phyloP scores from a whole-genome alignment of 352 stramenopile species.

The Aphanomyces euteiches region DNA sequence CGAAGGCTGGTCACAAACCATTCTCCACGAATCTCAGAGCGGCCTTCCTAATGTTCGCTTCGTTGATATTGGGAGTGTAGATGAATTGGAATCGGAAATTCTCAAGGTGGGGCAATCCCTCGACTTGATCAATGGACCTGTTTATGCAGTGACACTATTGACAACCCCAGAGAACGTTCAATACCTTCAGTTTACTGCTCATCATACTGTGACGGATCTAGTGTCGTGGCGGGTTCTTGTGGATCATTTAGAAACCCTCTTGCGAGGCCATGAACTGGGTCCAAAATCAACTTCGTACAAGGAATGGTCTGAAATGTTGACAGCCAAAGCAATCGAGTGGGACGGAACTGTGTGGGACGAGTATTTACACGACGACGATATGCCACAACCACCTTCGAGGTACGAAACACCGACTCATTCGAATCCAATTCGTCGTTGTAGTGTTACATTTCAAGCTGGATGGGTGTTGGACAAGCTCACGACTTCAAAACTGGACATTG shows the following conservation, averaged over 20 bases:
- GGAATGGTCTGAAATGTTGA: constrained; percentile 9
- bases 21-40: neutral
- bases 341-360: neutral
- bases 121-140: neutral
- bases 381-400: neutral
- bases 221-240: neutral
- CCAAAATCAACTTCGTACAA: constrained; percentile 6
- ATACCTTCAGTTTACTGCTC: neutral
- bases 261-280: neutral
- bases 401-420: neutral
- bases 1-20: neutral
- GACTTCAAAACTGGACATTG: neutral
- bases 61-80: neutral
- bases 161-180: neutral
- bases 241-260: neutral
- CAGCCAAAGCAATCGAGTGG: neutral
- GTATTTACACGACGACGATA: neutral
- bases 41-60: neutral
- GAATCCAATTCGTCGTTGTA: neutral
- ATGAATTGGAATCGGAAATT: constrained; percentile 1
- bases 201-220: constrained; percentile 6
- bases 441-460: neutral
- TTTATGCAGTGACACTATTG: neutral
- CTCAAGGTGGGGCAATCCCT: neutral
- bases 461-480: neutral